Evolutionary conservation across 208 protist genomes (phyloP).

Genomic region (Trypanosoma cruzi): DNA sequence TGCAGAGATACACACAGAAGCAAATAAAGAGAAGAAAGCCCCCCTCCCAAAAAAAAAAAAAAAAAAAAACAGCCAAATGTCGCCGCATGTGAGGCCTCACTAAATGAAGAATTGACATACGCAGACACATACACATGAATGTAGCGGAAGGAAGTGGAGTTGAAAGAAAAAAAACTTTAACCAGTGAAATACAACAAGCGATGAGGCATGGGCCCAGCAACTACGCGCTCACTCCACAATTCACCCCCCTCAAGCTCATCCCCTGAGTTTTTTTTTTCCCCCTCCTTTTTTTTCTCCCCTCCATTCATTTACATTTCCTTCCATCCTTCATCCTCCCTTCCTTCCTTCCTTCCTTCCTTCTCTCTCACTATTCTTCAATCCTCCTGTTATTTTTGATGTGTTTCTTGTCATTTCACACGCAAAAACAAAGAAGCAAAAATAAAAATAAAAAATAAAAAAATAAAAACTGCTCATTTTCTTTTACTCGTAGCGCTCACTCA

Average conservation of each 20-base stretch:
- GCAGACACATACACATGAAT: not conserved
- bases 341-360: not conserved
- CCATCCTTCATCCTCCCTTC: not conserved
- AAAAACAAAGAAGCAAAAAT: conserved; percentile 2
- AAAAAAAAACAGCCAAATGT: not conserved
- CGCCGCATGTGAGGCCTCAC: not conserved
- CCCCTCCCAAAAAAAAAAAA: too few species aligned
- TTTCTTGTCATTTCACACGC: not conserved
- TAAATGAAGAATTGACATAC: not conserved
- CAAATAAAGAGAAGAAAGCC: too few species aligned
- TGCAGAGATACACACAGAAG: too few species aligned
- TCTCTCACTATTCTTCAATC: too few species aligned
- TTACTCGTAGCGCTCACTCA: not conserved
- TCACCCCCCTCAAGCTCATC: not conserved
- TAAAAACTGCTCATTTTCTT: not conserved
- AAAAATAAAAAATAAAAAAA: conserved; percentile 6
- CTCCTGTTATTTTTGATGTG: not conserved
- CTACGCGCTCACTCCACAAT: too few species aligned
- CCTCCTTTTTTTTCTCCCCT: not conserved
- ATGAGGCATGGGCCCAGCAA: not conserved
- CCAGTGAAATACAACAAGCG: not conserved
- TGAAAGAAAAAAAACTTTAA: not conserved
- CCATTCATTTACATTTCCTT: not conserved
- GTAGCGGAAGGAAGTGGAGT: not conserved
- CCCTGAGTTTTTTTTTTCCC: not conserved